phyloP scores from a whole-genome alignment of 2,329 filamentous ascomycete genomes.

The Intubia oerlemansii region DNA sequence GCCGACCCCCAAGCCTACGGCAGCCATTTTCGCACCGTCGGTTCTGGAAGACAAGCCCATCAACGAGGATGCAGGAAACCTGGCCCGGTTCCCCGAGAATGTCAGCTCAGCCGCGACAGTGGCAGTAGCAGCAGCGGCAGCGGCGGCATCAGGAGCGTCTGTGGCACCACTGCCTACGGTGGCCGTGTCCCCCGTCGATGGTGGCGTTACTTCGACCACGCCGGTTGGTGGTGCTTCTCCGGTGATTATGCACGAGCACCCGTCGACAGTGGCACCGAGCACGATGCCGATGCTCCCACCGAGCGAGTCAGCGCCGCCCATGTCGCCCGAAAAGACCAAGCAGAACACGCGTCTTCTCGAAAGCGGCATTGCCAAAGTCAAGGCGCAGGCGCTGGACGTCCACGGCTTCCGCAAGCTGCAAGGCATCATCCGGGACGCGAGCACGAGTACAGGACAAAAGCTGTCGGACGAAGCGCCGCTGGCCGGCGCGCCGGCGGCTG shows the following conservation, averaged over 20 bases:
- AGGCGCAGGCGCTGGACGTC: conserved; percentile 50
- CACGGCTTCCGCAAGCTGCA: conserved; percentile 65
- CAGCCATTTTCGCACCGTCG: conserved; percentile 20
- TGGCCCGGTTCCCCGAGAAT: conserved; percentile 9
- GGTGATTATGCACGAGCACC: too few species aligned
- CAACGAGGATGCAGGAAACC: conserved; percentile 28
- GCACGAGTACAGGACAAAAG: too few species aligned
- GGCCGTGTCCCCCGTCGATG: too few species aligned
- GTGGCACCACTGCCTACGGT: too few species aligned
- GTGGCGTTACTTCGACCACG: conserved; percentile 1
- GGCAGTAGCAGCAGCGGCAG: conserved; percentile 3
- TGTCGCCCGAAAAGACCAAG: conserved; percentile 32
- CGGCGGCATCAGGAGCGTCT: too few species aligned
- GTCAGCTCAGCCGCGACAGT: background rate
- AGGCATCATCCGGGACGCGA: conserved; percentile 41
- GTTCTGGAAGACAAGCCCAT: conserved; percentile 38
- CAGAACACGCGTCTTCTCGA: conserved; percentile 43
- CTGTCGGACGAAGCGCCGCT: conserved; percentile 1
- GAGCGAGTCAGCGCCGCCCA: too few species aligned
- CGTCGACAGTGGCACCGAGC: conserved; percentile 1
- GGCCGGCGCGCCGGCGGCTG: conserved; percentile 8
- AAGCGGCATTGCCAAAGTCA: conserved; percentile 55
- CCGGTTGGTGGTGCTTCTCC: background rate
- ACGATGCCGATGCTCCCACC: background rate
- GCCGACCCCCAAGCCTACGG: conserved; percentile 21